Conservation (phyloP, 2,329 filamentous ascomycete genomes). For the Monosporascus sp. region DNA sequence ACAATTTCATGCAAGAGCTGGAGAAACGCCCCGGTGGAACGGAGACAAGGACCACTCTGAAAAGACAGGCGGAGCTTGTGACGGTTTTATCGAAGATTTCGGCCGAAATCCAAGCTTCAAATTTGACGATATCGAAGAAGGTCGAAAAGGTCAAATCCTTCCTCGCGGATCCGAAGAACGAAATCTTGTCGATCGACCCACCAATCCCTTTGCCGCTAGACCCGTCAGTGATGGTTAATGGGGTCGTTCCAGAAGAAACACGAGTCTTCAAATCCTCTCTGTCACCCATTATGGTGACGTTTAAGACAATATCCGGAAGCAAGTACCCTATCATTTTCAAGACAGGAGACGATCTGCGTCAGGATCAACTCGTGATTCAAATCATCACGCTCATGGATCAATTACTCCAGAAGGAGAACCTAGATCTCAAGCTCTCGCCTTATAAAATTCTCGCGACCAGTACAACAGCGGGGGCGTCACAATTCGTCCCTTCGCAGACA, state of each 20-base stretch:
- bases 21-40: slow-evolving; percentile 65
- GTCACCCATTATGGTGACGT: slow-evolving; percentile 84
- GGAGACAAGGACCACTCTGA: slow-evolving; percentile 68
- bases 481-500: slow-evolving; percentile 84
- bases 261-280: slow-evolving; percentile 94
- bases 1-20: slow-evolving; percentile 89
- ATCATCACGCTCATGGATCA: slow-evolving; percentile 99
- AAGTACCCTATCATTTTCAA: slow-evolving; percentile 96
- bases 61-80: slow-evolving; percentile 85
- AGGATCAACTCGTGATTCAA: slow-evolving; percentile 93
- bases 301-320: slow-evolving; percentile 71
- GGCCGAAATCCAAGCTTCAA: slow-evolving; percentile 77
- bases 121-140: slow-evolving; percentile 73
- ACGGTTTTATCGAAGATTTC: slow-evolving; percentile 83
- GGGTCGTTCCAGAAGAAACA: slow-evolving; percentile 77
- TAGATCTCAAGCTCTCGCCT: slow-evolving; percentile 89
- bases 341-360: slow-evolving; percentile 89
- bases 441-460: slow-evolving; percentile 96
- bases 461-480: slow-evolving; percentile 81
- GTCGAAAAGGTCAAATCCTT: slow-evolving; percentile 80
- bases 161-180: slow-evolving; percentile 84
- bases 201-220: slow-evolving; percentile 86
- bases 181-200: slow-evolving; percentile 75
- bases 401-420: slow-evolving; percentile 88
- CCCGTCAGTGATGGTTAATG: slow-evolving; percentile 71